A percentile compares a stretch with the other conserved stretches of the same genome.
These are phyloP conservation scores for Trametes meyenii DNA, from an alignment of 768 basidiomycete genomes.

Conservation along the genomic window DNA sequence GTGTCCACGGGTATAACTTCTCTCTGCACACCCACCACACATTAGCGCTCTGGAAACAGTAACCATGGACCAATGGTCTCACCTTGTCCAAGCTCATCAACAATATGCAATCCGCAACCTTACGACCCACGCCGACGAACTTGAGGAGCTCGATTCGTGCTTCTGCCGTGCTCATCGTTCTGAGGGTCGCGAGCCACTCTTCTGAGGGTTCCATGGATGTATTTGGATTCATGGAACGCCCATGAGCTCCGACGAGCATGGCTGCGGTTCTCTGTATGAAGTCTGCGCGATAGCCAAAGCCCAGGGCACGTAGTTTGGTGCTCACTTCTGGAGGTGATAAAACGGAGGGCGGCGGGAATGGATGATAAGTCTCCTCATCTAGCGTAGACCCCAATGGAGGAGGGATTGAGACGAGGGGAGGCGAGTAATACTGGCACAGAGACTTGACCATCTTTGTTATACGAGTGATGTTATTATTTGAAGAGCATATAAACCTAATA, in stretches of 20 bases:
- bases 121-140: slow-evolving; percentile 91
- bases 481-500: slow-evolving; percentile 88
- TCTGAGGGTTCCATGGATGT: slow-evolving; percentile 52
- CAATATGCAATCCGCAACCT: slow-evolving; percentile 94
- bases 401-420: slow-evolving; percentile 58
- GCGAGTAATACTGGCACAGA: slow-evolving; percentile 78
- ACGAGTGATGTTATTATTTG: slow-evolving; percentile 94
- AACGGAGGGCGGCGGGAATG: slow-evolving; percentile 81
- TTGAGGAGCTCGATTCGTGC: slow-evolving; percentile 78
- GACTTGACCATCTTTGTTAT: slow-evolving; percentile 93
- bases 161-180: slow-evolving; percentile 50
- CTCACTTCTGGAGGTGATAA: slow-evolving; percentile 64
- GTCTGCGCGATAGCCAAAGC: slow-evolving; percentile 94
- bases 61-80: slow-evolving; percentile 13
- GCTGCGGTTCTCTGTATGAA: slow-evolving; percentile 85
- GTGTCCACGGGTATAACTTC: slow-evolving; percentile 95
- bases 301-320: slow-evolving; percentile 70
- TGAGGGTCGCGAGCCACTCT: slow-evolving; percentile 58
- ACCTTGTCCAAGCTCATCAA: slow-evolving; percentile 95
- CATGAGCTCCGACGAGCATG: slow-evolving; percentile 68
- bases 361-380: slow-evolving; percentile 54
- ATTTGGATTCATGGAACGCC: slow-evolving; percentile 19
- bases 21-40: slow-evolving; percentile 45
- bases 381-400: slow-evolving; percentile 34
- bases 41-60: background rate